Conservation (phyloP, 2,329 filamentous ascomycete species). For the Penicillium sp. region DNA sequence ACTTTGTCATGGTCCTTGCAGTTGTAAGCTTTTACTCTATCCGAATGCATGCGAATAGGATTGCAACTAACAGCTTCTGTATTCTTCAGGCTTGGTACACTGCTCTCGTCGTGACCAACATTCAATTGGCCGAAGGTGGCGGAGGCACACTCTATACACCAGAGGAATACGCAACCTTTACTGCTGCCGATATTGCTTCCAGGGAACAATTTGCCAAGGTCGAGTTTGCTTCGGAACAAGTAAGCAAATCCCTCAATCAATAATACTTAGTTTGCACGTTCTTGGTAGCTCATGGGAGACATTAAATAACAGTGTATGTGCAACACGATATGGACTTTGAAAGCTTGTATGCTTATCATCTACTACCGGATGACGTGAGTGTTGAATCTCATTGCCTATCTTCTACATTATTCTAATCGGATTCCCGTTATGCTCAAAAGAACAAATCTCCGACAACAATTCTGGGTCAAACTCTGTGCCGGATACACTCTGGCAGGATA, state of each 20-base stretch:
- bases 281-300: too few species aligned
- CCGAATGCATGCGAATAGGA: too few species aligned
- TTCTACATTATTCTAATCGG: not conserved
- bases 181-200: constrained; percentile 3
- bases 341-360: constrained; percentile 49
- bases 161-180: constrained; percentile 10
- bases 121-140: constrained; percentile 12
- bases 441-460: constrained; percentile 27
- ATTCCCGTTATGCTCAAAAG: constrained; percentile 18
- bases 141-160: constrained; percentile 11
- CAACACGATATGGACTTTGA: constrained; percentile 23
- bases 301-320: constrained; percentile 12
- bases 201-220: constrained; percentile 9
- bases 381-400: not conserved
- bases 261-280: too few species aligned
- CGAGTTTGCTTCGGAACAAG: constrained; percentile 14
- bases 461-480: constrained; percentile 38
- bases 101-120: constrained; percentile 13
- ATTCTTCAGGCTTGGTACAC: constrained; percentile 10
- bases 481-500: constrained; percentile 43
- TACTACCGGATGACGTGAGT: constrained; percentile 43
- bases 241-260: not conserved
- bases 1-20: constrained; percentile 9
- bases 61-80: too few species aligned
- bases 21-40: not conserved